These are phyloP conservation scores for Tetrapyrgos nigripes DNA, from an alignment of 1,284 basidiomycete genomes.

Conservation along the genomic window DNA sequence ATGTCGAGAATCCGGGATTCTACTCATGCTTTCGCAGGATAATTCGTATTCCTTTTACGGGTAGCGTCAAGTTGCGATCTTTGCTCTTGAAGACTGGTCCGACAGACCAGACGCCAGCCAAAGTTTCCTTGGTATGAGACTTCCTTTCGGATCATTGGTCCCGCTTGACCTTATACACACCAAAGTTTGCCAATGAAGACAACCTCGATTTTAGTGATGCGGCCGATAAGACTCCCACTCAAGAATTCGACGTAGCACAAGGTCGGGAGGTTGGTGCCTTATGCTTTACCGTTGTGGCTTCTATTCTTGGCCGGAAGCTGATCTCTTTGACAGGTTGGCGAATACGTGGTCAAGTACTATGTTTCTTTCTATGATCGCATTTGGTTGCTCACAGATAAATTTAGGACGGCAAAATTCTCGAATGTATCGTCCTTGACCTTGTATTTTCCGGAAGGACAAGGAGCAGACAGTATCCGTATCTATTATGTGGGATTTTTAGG, in stretches of 20 bases:
- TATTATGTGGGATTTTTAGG: constrained; percentile 86
- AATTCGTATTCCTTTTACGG: constrained; percentile 81
- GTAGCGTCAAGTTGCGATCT: constrained; percentile 77
- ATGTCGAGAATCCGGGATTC: background rate
- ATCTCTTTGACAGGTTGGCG: constrained; percentile 44
- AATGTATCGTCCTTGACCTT: constrained; percentile 75
- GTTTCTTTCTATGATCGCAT: constrained; percentile 4
- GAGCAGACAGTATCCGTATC: constrained; percentile 70
- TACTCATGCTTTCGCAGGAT: constrained; percentile 52
- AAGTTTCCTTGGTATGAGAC: constrained; percentile 63
- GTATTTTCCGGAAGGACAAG: constrained; percentile 77
- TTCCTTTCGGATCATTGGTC: background rate
- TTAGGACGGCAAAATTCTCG: constrained; percentile 78
- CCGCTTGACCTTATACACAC: background rate
- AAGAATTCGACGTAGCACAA: constrained; percentile 72
- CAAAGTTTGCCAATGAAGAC: constrained; percentile 73
- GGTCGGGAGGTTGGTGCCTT: constrained; percentile 58
- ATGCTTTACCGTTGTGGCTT: background rate
- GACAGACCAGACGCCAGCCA: constrained; percentile 70
- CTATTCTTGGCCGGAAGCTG: too few relatives aligned
- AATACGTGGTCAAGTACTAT: constrained; percentile 73
- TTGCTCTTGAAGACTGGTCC: constrained; percentile 81
- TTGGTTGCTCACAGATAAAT: background rate
- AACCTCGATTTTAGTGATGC: constrained; percentile 80
- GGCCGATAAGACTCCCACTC: constrained; percentile 61